Base-by-base conservation (phyloP, 139 green algal genomes). In the Chlorella sp. region DNA sequence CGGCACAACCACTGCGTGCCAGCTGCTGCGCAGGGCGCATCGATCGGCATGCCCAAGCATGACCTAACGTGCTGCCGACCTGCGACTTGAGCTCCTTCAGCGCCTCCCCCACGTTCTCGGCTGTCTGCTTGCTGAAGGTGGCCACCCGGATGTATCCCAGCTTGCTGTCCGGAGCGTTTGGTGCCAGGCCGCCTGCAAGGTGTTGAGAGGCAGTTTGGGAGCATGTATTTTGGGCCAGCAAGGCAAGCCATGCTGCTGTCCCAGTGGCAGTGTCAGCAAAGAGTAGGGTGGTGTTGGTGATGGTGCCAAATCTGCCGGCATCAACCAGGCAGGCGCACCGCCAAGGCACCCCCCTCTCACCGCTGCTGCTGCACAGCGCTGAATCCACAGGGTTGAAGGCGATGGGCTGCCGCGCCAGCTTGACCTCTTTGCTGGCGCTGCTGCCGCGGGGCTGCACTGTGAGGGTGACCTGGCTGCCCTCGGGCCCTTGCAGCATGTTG, bases 111-210 rank as follows among this genome's bases (percentile, higher is more conserved):
- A 95, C 87, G 25, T 89, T 89, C 51, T 90, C 88, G 1, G 89
- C 83, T 0, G 96, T 97, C 64, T 95, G 92, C 72, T 90, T 92
- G 91, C 94, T 98, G 91, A 98, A 99, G 38, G 93, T 96, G 38
- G 95, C 86, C 17, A 99, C 85, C 1, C 94, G 89, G 65, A 99
- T 94, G 88, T 98, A 98, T 25, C 93, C 96, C 32, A 98, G 74
- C 55, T 89, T 86, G 55, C 72, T 68, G 23, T 41, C 36, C 41
- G 63, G 51, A 44, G 44, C 26, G 32, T 20, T 63, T 15, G 76
- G 57, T 4, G 76, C 76, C 38, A 82, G 36, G n/a, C 56, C 26
- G 76, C 76, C 76, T 82, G 76, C 56, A 38, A 12, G 3, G 39
- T 1, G 3, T 15, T 32, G n/a, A 21, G 2, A 16, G 44, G 44